These are phyloP conservation scores for Phialemoniopsis sp. DNA, from an alignment of 2,329 filamentous ascomycete species.

Conservation along the genomic window DNA sequence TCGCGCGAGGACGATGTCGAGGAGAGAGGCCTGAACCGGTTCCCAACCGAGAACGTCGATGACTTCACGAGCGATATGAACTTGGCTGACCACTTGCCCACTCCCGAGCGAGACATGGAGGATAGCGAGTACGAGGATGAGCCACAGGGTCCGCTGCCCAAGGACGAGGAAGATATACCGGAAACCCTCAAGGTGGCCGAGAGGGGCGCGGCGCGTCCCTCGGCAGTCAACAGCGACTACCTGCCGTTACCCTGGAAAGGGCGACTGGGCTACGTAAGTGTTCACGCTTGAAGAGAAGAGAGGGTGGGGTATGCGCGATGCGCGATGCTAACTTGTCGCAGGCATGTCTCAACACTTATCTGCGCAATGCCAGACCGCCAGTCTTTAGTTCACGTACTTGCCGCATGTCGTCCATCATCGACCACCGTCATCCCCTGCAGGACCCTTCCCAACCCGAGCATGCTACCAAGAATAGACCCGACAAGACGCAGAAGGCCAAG, in stretches of 20 bases:
- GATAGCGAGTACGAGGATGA: constrained; percentile 12
- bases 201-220: constrained; percentile 53
- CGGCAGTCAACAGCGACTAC: constrained; percentile 77
- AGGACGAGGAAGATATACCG: constrained; percentile 8
- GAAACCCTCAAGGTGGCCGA: constrained; percentile 16
- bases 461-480: constrained; percentile 79
- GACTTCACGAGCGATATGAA: neutral
- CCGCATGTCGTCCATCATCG: constrained; percentile 83
- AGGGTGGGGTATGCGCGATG: too few species aligned
- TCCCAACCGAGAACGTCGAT: neutral
- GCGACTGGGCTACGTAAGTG: constrained; percentile 76
- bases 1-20: constrained; percentile 1
- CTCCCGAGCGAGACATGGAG: constrained; percentile 15
- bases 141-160: constrained; percentile 6
- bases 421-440: constrained; percentile 77
- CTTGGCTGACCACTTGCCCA: constrained; percentile 13
- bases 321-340: constrained; percentile 19
- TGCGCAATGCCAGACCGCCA: constrained; percentile 74
- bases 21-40: neutral
- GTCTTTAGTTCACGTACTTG: constrained; percentile 91
- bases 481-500: constrained; percentile 66
- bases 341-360: constrained; percentile 91
- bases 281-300: constrained; percentile 1
- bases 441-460: constrained; percentile 76
- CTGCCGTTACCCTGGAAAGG: constrained; percentile 90